phyloP scores from a whole-genome alignment of 2,329 filamentous ascomycete genomes.

The Neofusicoccum sp. region DNA sequence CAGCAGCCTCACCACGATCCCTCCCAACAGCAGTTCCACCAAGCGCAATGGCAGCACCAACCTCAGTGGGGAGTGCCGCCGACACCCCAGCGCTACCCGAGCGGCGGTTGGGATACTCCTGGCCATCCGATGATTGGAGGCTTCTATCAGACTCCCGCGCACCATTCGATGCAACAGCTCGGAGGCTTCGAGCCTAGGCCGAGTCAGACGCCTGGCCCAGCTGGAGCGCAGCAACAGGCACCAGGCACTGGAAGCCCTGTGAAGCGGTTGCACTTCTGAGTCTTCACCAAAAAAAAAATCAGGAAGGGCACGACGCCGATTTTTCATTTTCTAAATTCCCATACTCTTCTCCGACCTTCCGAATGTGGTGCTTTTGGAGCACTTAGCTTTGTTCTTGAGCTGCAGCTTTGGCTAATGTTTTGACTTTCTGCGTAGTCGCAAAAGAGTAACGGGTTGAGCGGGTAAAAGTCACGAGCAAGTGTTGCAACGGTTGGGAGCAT shows the following conservation, averaged over 20 bases:
- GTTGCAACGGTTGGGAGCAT: neutral
- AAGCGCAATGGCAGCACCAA: constrained; percentile 17
- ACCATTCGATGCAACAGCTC: constrained; percentile 3
- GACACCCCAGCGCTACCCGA: constrained; percentile 1
- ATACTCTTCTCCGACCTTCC: neutral
- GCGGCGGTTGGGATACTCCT: neutral
- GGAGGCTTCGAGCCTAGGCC: constrained; percentile 4
- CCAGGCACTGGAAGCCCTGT: neutral
- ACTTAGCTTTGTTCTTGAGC: too few relatives aligned
- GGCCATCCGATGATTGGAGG: constrained; percentile 10
- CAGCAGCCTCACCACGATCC: constrained; percentile 16
- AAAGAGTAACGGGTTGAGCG: neutral
- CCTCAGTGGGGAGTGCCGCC: neutral
- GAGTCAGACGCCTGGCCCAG: neutral
- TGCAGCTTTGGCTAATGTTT: too few relatives aligned
- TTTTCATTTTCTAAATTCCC: neutral
- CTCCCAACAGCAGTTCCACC: constrained; percentile 20
- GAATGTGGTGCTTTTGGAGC: too few relatives aligned
- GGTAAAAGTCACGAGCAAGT: neutral
- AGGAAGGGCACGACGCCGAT: neutral
- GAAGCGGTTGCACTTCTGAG: constrained; percentile 4
- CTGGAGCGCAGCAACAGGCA: neutral
- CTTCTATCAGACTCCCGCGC: constrained; percentile 6
- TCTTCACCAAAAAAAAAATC: neutral
- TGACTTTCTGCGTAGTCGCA: neutral